Base-by-base conservation (phyloP, 2,329 filamentous ascomycete genomes). In the Aotearoamyces nothofagi region DNA sequence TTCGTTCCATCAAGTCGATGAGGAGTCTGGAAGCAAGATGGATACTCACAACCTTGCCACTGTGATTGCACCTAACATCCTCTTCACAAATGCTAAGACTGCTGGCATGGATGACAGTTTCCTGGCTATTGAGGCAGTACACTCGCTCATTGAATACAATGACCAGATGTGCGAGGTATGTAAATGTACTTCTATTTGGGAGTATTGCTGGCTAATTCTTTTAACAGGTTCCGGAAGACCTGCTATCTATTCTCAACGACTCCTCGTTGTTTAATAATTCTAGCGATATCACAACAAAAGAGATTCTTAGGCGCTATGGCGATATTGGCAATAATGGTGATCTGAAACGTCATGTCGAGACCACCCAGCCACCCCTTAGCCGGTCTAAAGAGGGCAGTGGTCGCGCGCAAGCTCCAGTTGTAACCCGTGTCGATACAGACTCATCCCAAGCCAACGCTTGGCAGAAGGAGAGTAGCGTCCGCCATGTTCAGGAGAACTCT, bases 21-120 rank as follows among this genome's bases (percentile, higher is more conserved):
- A 98, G 46, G 90, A 98, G 50, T 80, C 79, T 13, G 90, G 90
- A 15, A 94, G 87, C 43, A 94, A 96, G 63, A 98, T 98, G 90
- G 90, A 98, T 51, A 80, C 92, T 30, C 84, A 92, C 59, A 98
- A 98, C 47, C 67, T 98, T 38, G 83, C 90, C 3, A 96, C 92
- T 3, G 90, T 98, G 38, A 94, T 98, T 53, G 86, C 87, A 4
- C 90, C 90, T 0, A 98, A 98, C 45, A 83, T 98, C 36, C 65
- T 94, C 9, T 86, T 80, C 43, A 80, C 77, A 39, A 63, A 61
- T 40, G 57, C 67, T 23, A 78, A 76, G 49, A 66, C 63, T 27
- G 62, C 67, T 5, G 70, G 69, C 24, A 69, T 84, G 39, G 87
- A 92, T 45, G 84, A 93, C 42, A 90, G 84, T 36, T 94, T 96